Evolutionary conservation across 2,329 filamentous ascomycete species (phyloP).

Genomic region (Pseudogymnoascus sp.): DNA sequence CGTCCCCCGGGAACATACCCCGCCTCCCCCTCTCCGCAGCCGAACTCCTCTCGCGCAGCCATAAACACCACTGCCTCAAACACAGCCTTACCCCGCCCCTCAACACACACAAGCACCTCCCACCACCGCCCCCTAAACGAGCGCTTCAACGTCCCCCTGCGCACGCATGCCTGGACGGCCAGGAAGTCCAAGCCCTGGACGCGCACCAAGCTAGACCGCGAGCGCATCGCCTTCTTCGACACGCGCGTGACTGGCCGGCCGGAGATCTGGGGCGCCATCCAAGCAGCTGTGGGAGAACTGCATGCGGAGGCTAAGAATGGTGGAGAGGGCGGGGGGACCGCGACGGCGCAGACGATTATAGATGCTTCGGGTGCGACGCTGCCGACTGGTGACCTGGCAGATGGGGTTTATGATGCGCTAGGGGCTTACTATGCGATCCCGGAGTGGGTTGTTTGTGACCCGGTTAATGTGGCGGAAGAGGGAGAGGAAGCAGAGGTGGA

Average conservation of each 20-base stretch:
- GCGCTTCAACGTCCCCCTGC: slow-evolving; percentile 64
- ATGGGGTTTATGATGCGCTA: slow-evolving; percentile 64
- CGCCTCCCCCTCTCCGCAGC: not conserved
- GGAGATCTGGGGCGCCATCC: slow-evolving; percentile 75
- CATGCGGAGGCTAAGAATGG: slow-evolving; percentile 34
- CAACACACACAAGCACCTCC: slow-evolving; percentile 15
- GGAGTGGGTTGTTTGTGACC: slow-evolving; percentile 61
- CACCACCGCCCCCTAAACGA: slow-evolving; percentile 43
- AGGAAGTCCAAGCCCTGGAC: slow-evolving; percentile 58
- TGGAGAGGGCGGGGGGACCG: slow-evolving; percentile 36
- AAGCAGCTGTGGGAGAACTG: slow-evolving; percentile 59
- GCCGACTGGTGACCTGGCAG: slow-evolving; percentile 63
- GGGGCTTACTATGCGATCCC: slow-evolving; percentile 65
- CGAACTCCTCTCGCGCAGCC: not conserved
- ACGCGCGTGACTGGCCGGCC: slow-evolving; percentile 70
- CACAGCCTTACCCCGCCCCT: slow-evolving; percentile 18
- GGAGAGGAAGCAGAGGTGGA: slow-evolving; percentile 21
- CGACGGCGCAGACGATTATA: slow-evolving; percentile 72
- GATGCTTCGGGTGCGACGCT: slow-evolving; percentile 70
- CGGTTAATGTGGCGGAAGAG: slow-evolving; percentile 45
- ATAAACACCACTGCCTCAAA: slow-evolving; percentile 17
- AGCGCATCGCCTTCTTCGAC: slow-evolving; percentile 82
- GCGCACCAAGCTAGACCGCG: slow-evolving; percentile 55
- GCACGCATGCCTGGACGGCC: slow-evolving; percentile 58
- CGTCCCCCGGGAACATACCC: not conserved